Percentiles rank a stretch among this genome's conserved stretches.
These are phyloP conservation scores for Aureobasidium leucospermi DNA, from an alignment of 2,329 filamentous ascomycete species.

Conservation along the genomic window DNA sequence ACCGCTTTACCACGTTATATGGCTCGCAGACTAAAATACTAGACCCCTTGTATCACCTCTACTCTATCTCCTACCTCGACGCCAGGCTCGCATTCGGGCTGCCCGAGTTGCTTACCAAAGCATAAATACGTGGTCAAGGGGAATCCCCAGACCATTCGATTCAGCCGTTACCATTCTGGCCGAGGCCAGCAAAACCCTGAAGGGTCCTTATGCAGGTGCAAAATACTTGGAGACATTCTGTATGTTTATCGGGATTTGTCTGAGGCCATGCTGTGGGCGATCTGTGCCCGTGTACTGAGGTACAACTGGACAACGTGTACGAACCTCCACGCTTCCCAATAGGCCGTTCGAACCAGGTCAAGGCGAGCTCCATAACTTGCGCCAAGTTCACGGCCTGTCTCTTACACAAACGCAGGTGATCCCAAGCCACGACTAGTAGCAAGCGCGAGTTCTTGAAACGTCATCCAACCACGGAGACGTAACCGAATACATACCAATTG, in stretches of 20 bases:
- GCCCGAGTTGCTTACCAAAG: background rate
- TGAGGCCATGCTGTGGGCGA: background rate
- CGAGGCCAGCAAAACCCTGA: slow-evolving; percentile 11
- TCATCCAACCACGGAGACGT: background rate
- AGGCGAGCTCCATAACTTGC: background rate
- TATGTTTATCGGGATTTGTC: background rate
- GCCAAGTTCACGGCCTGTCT: background rate
- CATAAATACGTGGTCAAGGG: background rate
- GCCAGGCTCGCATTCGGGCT: background rate
- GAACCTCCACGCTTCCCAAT: background rate
- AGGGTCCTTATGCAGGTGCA: slow-evolving; percentile 10
- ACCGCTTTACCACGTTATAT: slow-evolving; percentile 7
- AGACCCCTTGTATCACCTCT: background rate
- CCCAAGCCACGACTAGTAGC: background rate
- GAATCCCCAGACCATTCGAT: background rate
- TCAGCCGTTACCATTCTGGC: background rate
- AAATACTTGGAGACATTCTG: background rate
- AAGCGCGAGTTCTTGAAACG: background rate
- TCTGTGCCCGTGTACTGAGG: background rate
- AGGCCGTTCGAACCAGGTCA: background rate
- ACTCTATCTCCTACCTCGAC: slow-evolving; percentile 5
- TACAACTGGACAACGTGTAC: background rate
- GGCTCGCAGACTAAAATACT: background rate
- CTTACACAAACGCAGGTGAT: background rate
- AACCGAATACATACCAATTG: background rate